Evolutionary conservation across 75 land plant genomes (phyloP).

Genomic region (Selaginella tamariscina): DNA sequence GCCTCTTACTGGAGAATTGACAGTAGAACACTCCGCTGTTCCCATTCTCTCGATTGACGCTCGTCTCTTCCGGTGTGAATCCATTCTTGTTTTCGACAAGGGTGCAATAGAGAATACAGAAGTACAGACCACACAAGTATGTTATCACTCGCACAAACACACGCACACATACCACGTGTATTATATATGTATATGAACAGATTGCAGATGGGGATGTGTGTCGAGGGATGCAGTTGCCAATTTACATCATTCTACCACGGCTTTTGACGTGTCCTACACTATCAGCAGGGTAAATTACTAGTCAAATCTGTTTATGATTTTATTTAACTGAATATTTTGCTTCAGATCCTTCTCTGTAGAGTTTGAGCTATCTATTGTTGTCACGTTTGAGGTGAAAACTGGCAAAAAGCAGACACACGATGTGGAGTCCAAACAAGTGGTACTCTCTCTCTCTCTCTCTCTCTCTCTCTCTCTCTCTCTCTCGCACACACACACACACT

Average conservation of each 20-base stretch:
- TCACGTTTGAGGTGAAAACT: slow-evolving; percentile 46
- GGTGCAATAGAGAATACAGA: slow-evolving; percentile 49
- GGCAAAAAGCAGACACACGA: slow-evolving; percentile 36
- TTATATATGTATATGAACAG: slow-evolving; percentile 19
- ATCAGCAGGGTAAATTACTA: slow-evolving; percentile 46
- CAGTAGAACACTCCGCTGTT: slow-evolving; percentile 52
- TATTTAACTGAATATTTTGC: neutral
- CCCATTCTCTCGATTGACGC: slow-evolving; percentile 71
- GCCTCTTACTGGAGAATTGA: slow-evolving; percentile 55
- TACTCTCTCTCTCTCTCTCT: no score
- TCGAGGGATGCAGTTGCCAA: slow-evolving; percentile 48
- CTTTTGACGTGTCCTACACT: slow-evolving; percentile 72
- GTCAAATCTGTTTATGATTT: neutral
- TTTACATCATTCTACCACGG: slow-evolving; percentile 70
- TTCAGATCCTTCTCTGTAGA: slow-evolving; percentile 61
- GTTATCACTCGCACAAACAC: neutral
- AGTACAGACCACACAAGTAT: slow-evolving; percentile 74
- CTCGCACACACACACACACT: neutral
- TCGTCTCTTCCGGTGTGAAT: slow-evolving; percentile 54
- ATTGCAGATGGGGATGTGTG: slow-evolving; percentile 88
- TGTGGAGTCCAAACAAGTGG: slow-evolving; percentile 54
- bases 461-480: no score
- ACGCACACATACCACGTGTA: neutral
- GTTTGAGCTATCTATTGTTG: slow-evolving; percentile 46
- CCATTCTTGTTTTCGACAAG: slow-evolving; percentile 52